A percentile compares a stretch with the other conserved stretches of the same genome.
These are phyloP conservation scores for Croton laevigatus DNA, from an alignment of 441 rosid species.

Conservation along the genomic window DNA sequence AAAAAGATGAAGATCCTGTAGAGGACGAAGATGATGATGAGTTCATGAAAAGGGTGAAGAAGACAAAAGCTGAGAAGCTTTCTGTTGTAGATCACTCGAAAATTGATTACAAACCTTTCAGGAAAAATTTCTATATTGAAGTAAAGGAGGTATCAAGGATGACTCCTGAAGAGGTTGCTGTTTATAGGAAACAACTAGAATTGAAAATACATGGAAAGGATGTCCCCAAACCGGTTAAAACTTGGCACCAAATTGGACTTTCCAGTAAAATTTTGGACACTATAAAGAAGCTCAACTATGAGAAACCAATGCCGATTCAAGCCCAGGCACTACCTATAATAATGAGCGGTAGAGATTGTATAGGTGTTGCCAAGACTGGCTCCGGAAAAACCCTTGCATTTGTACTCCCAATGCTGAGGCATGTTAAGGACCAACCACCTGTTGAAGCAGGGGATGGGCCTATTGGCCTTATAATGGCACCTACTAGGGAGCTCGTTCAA, in stretches of 20 bases:
- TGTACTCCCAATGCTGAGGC: slow-evolving; percentile 97
- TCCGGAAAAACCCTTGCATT: slow-evolving; percentile 96
- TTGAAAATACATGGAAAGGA: slow-evolving; percentile 82
- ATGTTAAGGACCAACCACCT: slow-evolving; percentile 96
- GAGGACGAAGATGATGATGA: slow-evolving; percentile 93
- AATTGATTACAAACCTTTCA: slow-evolving; percentile 63
- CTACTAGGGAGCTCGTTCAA: slow-evolving; percentile 98
- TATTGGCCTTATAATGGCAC: slow-evolving; percentile 93
- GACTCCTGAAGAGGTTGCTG: slow-evolving; percentile 72
- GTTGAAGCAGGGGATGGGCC: slow-evolving; percentile 96
- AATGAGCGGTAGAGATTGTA: slow-evolving; percentile 98
- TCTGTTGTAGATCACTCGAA: slow-evolving; percentile 88
- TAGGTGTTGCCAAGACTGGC: slow-evolving; percentile 93
- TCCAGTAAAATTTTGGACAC: slow-evolving; percentile 77
- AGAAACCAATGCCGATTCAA: slow-evolving; percentile 96
- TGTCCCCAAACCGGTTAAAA: slow-evolving; percentile 79
- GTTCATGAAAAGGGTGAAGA: slow-evolving; percentile 97
- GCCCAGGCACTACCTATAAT: slow-evolving; percentile 91
- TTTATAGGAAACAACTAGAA: slow-evolving; percentile 70
- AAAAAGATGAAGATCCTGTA: slow-evolving; percentile 51
- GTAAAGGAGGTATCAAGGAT: slow-evolving; percentile 81
- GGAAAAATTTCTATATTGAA: slow-evolving; percentile 80
- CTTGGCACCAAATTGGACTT: slow-evolving; percentile 94
- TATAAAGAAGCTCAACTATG: slow-evolving; percentile 77
- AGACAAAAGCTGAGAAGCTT: slow-evolving; percentile 87